Base-by-base conservation (phyloP, 2,329 filamentous ascomycete genomes). In the Zelopaecilomyces penicillatus region DNA sequence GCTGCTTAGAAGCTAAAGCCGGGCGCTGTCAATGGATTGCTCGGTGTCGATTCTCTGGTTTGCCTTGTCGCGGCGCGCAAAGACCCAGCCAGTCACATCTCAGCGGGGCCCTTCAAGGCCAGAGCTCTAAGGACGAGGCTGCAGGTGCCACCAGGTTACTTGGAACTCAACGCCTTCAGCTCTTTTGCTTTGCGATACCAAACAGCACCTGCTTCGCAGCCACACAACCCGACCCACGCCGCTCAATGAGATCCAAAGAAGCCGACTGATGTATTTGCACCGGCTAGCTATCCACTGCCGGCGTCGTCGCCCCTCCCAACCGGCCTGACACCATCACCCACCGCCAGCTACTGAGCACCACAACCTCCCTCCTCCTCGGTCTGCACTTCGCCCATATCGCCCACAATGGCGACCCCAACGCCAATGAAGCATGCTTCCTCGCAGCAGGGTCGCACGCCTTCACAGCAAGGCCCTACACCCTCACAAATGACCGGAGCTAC, bases 401-500 rank as follows among this genome's bases (percentile, higher is more conserved):
- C 49, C 48, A 48, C 35, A 41, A 75, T 75, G 73, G 63, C 72
- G 29, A 75, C 73, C 1, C 71, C 73, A 7, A 75, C 71, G 6
- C 62, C 71, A 7, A 71, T 70, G 59, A 75, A 74, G 59, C 67
- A 70, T 50, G 63, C 50, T 41, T 54, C 60, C 29, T 67, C 65
- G 31, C 66, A 68, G 53, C 66, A 69, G 52, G 66, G 66, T 29
- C 63, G 66, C 33, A 70, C 68, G 7, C 67, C 71, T 36, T 78
- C 75, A 10, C 41, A 46, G 43, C 46, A 48, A 28, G 46, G 46
- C n/a, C 46, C 46, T 19, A 48, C 46, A 3, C 67, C 71, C 35
- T 49, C 47, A n/a, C 74, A 77, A 52, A 60, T 73, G 46, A 68
- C 74, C 3, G 75, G 66, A 5, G 77, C 75, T 3, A 83, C 80